phyloP scores from a whole-genome alignment of 805 yeast species.

The Candida pini region DNA sequence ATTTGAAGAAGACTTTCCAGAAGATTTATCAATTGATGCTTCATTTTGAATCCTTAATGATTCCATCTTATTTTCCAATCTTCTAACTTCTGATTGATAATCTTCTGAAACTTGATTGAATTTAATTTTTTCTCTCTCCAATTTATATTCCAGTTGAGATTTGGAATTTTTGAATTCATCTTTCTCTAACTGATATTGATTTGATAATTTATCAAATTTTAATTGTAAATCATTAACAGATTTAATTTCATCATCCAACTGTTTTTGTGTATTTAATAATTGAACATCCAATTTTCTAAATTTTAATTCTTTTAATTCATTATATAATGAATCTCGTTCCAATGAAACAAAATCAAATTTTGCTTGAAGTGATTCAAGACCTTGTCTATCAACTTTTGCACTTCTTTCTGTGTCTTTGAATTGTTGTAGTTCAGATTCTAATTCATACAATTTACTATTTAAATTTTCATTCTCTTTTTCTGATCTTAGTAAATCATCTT shows the following conservation, averaged over 20 bases:
- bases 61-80: conserved; percentile 70
- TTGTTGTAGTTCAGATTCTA: conserved; percentile 25
- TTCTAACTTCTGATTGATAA: conserved; percentile 39
- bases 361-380: conserved; percentile 15
- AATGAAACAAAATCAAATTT: conserved; percentile 18
- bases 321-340: conserved; percentile 20
- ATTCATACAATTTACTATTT: conserved; percentile 22
- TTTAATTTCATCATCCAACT: conserved; percentile 31
- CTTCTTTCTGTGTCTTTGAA: conserved; percentile 18
- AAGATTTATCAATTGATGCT: conserved; percentile 15
- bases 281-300: conserved; percentile 30
- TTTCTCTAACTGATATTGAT: conserved; percentile 18
- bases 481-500: conserved; percentile 28
- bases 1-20: conserved; percentile 2
- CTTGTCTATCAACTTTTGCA: conserved; percentile 29
- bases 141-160: conserved; percentile 24
- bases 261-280: conserved; percentile 27
- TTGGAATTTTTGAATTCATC: conserved; percentile 18
- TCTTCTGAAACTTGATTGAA: conserved; percentile 26
- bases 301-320: conserved; percentile 28
- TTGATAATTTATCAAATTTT: conserved; percentile 17
- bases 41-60: conserved; percentile 60
- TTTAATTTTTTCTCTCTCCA: conserved; percentile 24
- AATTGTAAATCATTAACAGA: conserved; percentile 14
- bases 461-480: conserved; percentile 23